phyloP scores from a whole-genome alignment of 2,329 filamentous ascomycete genomes.

The Coniochaeta pulveracea region DNA sequence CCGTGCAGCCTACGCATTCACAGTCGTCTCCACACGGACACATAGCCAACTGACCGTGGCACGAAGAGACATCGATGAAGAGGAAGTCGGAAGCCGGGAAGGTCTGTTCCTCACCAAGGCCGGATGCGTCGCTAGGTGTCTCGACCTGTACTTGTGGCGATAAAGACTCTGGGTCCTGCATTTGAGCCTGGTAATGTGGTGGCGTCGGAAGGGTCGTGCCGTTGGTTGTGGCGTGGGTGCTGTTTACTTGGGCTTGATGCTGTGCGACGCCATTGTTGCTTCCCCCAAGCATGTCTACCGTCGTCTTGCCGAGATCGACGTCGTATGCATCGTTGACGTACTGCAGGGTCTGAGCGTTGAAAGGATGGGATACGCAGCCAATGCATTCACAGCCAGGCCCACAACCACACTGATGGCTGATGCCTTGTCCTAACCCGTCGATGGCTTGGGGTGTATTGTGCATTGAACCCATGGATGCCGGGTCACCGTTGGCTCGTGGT shows the following conservation, averaged over 20 bases:
- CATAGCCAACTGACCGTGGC: constrained; percentile 34
- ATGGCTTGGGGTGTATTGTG: too few species aligned
- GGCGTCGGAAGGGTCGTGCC: background rate
- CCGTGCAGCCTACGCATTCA: constrained; percentile 43
- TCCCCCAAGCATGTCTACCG: constrained; percentile 1
- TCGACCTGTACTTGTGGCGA: constrained; percentile 19
- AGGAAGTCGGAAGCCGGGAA: constrained; percentile 43
- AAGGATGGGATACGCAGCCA: constrained; percentile 57
- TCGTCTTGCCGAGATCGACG: too few species aligned
- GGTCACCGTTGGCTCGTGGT: constrained; percentile 6
- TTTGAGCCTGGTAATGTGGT: background rate
- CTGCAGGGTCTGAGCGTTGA: constrained; percentile 41
- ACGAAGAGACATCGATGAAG: constrained; percentile 46
- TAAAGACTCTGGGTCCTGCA: background rate
- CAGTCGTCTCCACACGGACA: constrained; percentile 51
- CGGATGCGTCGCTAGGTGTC: constrained; percentile 35
- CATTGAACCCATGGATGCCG: too few species aligned
- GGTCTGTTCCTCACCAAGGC: constrained; percentile 36
- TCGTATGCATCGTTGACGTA: constrained; percentile 24
- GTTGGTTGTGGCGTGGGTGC: constrained; percentile 3
- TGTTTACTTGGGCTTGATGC: constrained; percentile 4
- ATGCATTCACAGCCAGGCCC: constrained; percentile 57
- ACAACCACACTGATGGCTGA: constrained; percentile 44
- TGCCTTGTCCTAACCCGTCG: too few species aligned
- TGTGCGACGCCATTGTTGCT: constrained; percentile 9